Conservation (phyloP, 2,329 filamentous ascomycete genomes). For the Cladosporium sp. region DNA sequence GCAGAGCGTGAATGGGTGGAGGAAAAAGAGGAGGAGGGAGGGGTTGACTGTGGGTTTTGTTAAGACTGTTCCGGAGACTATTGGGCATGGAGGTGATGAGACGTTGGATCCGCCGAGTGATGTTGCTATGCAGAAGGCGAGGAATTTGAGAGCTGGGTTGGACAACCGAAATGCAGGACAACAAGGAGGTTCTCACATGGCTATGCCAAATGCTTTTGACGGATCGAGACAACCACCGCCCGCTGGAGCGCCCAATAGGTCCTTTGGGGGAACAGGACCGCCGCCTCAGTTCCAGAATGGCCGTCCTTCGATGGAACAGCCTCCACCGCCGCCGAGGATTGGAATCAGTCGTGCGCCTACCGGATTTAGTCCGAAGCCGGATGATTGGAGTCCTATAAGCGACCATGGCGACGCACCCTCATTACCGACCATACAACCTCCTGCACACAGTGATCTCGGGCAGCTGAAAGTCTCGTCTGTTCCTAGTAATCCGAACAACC, state of each 20-base stretch:
- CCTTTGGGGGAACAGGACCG: too few relatives aligned
- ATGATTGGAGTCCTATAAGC: slow-evolving; percentile 44
- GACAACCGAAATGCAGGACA: background rate
- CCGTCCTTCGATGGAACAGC: background rate
- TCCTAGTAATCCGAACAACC: background rate
- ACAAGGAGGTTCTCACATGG: too few relatives aligned
- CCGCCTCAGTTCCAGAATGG: too few relatives aligned
- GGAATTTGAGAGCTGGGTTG: slow-evolving; percentile 24
- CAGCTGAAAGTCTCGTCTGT: background rate
- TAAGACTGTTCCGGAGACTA: slow-evolving; percentile 68
- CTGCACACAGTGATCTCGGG: background rate
- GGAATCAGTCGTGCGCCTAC: slow-evolving; percentile 16
- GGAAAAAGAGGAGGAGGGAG: slow-evolving; percentile 50
- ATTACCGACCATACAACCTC: background rate
- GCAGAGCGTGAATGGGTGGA: slow-evolving; percentile 20
- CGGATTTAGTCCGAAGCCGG: slow-evolving; percentile 15
- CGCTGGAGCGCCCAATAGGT: too few relatives aligned
- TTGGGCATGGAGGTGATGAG: slow-evolving; percentile 89
- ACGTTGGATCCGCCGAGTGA: slow-evolving; percentile 67
- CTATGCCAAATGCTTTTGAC: too few relatives aligned
- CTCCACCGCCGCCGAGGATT: slow-evolving; percentile 17
- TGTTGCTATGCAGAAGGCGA: slow-evolving; percentile 56
- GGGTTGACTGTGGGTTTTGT: slow-evolving; percentile 71
- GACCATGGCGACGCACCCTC: slow-evolving; percentile 35
- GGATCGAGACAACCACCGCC: too few relatives aligned